Percentiles rank a stretch among this genome's conserved stretches.
Evolutionary conservation across 352 stramenopile genomes (phyloP).

Genomic region (Blastocystis sp.): DNA sequence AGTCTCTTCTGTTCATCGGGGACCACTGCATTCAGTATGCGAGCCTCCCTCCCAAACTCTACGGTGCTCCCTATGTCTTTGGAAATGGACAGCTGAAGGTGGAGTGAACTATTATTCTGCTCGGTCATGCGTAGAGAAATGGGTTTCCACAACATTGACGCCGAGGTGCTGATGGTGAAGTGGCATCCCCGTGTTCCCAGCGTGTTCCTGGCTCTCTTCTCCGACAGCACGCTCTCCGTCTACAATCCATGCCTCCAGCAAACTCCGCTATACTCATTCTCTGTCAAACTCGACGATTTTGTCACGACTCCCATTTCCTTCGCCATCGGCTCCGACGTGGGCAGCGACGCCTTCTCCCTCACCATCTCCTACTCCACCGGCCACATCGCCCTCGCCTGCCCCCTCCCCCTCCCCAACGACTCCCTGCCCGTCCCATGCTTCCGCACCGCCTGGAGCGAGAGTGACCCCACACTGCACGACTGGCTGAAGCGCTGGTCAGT

Average conservation of each 20-base stretch:
- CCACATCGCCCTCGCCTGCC: background rate
- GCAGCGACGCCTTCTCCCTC: conserved; percentile 39
- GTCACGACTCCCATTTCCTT: background rate
- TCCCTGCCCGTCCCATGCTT: background rate
- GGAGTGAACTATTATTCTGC: background rate
- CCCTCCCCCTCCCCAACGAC: background rate
- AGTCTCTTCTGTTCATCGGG: background rate
- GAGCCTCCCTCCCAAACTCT: background rate
- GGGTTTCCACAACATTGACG: background rate
- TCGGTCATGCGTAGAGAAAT: background rate
- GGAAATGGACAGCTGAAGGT: background rate
- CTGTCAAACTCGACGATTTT: background rate
- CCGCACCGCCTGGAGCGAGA: background rate
- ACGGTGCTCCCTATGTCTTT: background rate
- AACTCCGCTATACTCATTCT: background rate
- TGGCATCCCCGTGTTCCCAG: conserved; percentile 28
- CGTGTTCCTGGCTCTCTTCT: conserved; percentile 10
- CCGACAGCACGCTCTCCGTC: background rate
- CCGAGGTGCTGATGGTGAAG: background rate
- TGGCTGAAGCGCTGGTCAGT: conserved; percentile 1
- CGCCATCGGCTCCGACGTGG: background rate
- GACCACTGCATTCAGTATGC: background rate
- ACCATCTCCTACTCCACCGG: conserved; percentile 13
- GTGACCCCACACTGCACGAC: background rate
- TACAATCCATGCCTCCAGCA: background rate